These are phyloP conservation scores for Stagonosporopsis rhizophila DNA, from an alignment of 2,329 filamentous ascomycete species.

Conservation along the genomic window DNA sequence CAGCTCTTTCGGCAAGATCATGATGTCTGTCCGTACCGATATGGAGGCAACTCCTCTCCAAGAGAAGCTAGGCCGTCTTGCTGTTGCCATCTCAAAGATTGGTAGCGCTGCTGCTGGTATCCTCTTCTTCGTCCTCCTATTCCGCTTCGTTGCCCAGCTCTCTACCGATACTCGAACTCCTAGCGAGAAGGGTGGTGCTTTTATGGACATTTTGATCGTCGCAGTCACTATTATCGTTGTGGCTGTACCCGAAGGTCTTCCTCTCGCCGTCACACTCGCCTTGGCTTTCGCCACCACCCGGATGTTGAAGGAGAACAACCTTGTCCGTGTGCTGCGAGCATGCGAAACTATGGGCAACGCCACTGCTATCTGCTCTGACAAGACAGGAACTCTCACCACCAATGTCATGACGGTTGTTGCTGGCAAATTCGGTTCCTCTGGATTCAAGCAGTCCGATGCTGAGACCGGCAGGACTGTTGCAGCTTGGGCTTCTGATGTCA, in stretches of 20 bases:
- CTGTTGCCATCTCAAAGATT: slow-evolving; percentile 60
- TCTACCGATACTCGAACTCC: slow-evolving; percentile 32
- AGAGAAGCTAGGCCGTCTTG: slow-evolving; percentile 60
- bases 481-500: slow-evolving; percentile 54
- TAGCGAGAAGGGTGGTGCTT: slow-evolving; percentile 45
- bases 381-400: slow-evolving; percentile 46
- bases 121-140: slow-evolving; percentile 50
- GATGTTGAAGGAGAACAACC: slow-evolving; percentile 47
- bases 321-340: slow-evolving; percentile 42
- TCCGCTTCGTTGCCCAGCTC: slow-evolving; percentile 47
- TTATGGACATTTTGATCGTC: slow-evolving; percentile 53
- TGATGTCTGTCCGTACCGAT: slow-evolving; percentile 63
- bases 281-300: slow-evolving; percentile 47
- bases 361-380: slow-evolving; percentile 48
- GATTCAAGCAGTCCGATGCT: slow-evolving; percentile 61
- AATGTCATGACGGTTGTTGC: slow-evolving; percentile 54
- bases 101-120: slow-evolving; percentile 51
- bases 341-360: slow-evolving; percentile 49
- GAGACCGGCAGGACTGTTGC: slow-evolving; percentile 49
- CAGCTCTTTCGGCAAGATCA: slow-evolving; percentile 63
- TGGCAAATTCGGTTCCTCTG: slow-evolving; percentile 46
- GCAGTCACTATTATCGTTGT: slow-evolving; percentile 53
- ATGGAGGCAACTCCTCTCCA: slow-evolving; percentile 62
- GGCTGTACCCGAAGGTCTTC: slow-evolving; percentile 52
- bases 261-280: slow-evolving; percentile 45